Conservation (phyloP, 139 green algal species). For the Volvox reticuliferus region DNA sequence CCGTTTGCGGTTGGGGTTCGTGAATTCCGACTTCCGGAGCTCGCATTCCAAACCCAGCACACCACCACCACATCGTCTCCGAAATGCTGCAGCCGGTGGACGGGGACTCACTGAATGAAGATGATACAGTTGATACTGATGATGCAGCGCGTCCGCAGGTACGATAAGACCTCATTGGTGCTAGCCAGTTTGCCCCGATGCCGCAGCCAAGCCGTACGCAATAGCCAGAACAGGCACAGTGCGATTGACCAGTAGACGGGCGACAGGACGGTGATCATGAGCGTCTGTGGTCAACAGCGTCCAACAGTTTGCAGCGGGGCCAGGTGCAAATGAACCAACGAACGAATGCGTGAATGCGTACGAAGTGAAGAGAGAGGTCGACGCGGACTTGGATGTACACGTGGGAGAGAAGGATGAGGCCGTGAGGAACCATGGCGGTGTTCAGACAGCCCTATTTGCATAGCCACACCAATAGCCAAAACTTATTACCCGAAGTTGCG, state of each 20-base stretch:
- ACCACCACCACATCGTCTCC: no score
- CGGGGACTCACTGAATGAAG: slow-evolving; percentile 8
- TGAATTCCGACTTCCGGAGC: no score
- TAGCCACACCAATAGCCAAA: no score
- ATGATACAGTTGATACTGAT: slow-evolving; percentile 25
- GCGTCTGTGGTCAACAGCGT: not conserved
- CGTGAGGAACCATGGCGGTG: no score
- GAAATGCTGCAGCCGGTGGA: not conserved
- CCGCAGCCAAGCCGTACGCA: not conserved
- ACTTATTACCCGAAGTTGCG: no score
- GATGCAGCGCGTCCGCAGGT: slow-evolving; percentile 21
- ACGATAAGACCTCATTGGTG: not conserved
- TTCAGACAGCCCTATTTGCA: no score
- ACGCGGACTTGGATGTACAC: no score
- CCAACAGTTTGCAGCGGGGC: not conserved
- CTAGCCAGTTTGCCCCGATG: not conserved
- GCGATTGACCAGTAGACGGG: not conserved
- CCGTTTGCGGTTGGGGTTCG: no score
- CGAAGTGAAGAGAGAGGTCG: no score
- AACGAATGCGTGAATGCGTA: no score
- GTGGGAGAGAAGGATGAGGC: no score
- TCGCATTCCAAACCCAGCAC: no score
- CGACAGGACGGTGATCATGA: not conserved
- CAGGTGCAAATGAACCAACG: not conserved
- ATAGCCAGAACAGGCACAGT: slow-evolving; percentile 10